Base-by-base conservation (phyloP, 1,284 basidiomycete genomes). In the Neonothopanus nambi region DNA sequence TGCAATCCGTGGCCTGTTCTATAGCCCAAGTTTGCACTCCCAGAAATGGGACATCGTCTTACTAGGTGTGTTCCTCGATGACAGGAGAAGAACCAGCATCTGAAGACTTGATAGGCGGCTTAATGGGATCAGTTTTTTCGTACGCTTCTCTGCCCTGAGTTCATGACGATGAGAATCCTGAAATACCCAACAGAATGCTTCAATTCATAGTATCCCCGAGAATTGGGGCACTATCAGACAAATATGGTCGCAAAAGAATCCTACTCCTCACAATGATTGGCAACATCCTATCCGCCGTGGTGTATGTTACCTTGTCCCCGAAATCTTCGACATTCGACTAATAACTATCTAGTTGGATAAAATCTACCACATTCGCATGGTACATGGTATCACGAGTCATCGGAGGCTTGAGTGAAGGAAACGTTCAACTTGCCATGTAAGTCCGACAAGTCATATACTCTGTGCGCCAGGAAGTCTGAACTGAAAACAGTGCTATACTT, bases 51-150 rank as follows among this genome's bases (percentile, higher is more conserved):
- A 91, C 62, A 70, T 91, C n/a, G 88, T 92, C n/a, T 74, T 91
- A n/a, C 71, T 91, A 28, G 87, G 88, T 77, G 61, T 56, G 72
- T 65, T 11, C 36, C 38, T 4, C 28, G 21, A 12, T 46, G 30
- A 15, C 37, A 20, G 7, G n/a, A 4, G 13, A 37, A 5, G 17
- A 37, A 18, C 21, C 5, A 41, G 20, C 6, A 36, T 35, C 36
- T 15, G 20, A n/a, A 56, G 65, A 61, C 42, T 62, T 67, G 18
- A 55, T 69, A 79, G 88, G 90, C 33, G 91, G 93, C 6, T 74
- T 93, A 38, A 91, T 95, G 88, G 93, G 93, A 2, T 94, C 92
- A 7, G 77, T 87, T 17, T 95, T 95, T 74, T 91, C 90, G 91
- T 91, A 61, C 67, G 88, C 80, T 11, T 47, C 24, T 23, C 48